phyloP scores from a whole-genome alignment of 768 basidiomycete species.

The Daedaleopsis nitida region DNA sequence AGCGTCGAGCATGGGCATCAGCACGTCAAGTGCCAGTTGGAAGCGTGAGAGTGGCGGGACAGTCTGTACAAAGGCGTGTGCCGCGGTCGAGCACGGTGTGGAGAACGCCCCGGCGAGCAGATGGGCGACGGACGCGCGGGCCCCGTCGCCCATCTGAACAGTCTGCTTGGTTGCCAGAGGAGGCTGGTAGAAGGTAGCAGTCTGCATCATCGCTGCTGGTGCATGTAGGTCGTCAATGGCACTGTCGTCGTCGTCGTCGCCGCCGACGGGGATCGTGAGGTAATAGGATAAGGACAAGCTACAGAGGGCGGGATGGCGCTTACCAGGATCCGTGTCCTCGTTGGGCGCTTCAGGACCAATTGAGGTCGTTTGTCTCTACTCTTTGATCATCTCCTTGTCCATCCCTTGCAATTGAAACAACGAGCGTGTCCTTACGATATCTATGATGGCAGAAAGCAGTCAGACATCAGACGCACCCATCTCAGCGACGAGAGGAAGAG shows the following conservation, averaged over 20 bases:
- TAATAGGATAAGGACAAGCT: background rate
- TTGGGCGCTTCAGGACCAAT: constrained; percentile 4
- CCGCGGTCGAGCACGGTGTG: constrained; percentile 76
- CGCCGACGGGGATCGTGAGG: constrained; percentile 1
- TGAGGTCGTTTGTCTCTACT: background rate
- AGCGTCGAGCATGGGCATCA: constrained; percentile 69
- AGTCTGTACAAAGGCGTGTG: constrained; percentile 73
- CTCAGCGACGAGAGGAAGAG: constrained; percentile 12
- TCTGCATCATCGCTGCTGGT: constrained; percentile 28
- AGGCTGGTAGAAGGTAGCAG: constrained; percentile 36
- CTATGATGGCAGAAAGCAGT: background rate
- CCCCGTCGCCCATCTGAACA: constrained; percentile 43
- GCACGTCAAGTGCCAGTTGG: constrained; percentile 81
- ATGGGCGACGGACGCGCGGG: constrained; percentile 66
- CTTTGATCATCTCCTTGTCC: background rate
- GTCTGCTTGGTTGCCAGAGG: constrained; percentile 28
- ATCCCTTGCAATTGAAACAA: background rate
- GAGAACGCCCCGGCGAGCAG: constrained; percentile 66
- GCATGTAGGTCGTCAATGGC: constrained; percentile 11
- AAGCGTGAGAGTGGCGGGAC: constrained; percentile 78
- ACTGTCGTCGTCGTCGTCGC: constrained; percentile 6
- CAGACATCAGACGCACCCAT: background rate
- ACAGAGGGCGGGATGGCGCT: background rate
- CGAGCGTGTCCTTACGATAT: background rate
- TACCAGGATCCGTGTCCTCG: background rate